Evolutionary conservation across 2,329 filamentous ascomycete species (phyloP), one percentile per base, ranked within the genome.

Genomic region (Harringtonia aguacate): DNA sequence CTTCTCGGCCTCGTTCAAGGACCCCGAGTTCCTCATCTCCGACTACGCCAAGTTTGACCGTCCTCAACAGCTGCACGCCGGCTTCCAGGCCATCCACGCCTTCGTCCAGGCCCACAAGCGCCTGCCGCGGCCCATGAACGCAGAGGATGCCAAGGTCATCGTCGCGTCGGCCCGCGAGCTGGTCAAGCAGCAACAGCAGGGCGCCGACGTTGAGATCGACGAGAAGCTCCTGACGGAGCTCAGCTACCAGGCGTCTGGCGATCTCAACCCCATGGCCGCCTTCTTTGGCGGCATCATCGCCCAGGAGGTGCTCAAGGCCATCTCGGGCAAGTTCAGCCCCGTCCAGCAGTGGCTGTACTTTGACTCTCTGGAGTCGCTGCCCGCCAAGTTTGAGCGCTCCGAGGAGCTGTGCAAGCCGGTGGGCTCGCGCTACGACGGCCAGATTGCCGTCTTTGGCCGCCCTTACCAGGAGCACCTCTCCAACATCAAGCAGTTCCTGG

Each of bases 1-100:
- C 34, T 77, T 95, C 46, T 80, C 80, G 35, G 68, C 77, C 42
- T 78, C 94, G 48, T 65, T 95, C 45, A 86, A 86, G 64, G 84
- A 87, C 46, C 92, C 92, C 3, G 90, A 95, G 56, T 79, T 94
- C 51, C 67, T 97, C 56, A 78, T 95, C 48, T 94, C 92, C 20
- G 92, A 98, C 61, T 98, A 89, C 59, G 92, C 92, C 64, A 98
- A 98, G 64, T 97, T 95, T 53, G 92, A 97, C 62, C 84, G 92
- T 37, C 92, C 92, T 1, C 79, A 84, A 52, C 88, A 97, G 62
- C 76, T 98, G 21, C 92, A 98, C 60, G 69, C 94, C 48, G 92
- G 88, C 48, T 84, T 97, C 57, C 89, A 97, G 65, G 89, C 92
- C 10, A 73, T 98, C 8, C 88, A 95, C 60, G 79, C 81, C 30